Conservation (phyloP, 345 rosid species). For the Erodium maritimum region DNA sequence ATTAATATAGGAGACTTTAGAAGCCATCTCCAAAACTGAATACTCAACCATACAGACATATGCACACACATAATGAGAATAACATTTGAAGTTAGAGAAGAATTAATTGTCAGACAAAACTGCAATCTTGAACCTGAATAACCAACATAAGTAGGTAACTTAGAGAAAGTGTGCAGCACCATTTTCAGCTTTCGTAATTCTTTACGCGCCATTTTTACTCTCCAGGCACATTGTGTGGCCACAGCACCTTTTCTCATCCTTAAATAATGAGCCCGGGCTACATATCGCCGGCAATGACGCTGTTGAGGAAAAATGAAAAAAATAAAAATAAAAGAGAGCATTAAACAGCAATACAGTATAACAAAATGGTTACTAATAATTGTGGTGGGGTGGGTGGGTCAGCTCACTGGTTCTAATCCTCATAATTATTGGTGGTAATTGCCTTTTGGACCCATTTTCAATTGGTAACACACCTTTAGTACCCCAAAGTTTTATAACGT, state of each 20-base stretch:
- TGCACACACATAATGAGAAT: neutral
- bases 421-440: no score
- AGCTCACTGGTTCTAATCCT: no score
- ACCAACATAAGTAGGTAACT: constrained; percentile 1
- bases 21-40: no score
- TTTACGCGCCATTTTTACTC: constrained; percentile 57
- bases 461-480: no score
- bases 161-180: constrained; percentile 25
- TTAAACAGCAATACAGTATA: neutral
- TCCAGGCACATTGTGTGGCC: constrained; percentile 68
- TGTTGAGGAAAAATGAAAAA: constrained; percentile 11
- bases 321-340: neutral
- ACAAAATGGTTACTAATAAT: neutral
- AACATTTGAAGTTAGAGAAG: neutral
- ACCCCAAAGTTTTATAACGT: no score
- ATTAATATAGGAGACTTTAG: neutral
- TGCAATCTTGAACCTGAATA: constrained; percentile 6
- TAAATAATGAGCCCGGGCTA: constrained; percentile 31
- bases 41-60: no score
- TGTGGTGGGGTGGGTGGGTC: no score
- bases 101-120: neutral
- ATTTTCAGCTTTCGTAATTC: constrained; percentile 69
- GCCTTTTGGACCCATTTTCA: no score
- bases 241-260: constrained; percentile 61
- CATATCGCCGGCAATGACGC: constrained; percentile 60